A percentile compares a stretch with the other conserved stretches of the same genome.
These are phyloP conservation scores for Besnoitia besnoiti DNA, from an alignment of 169 alveolate genomes.

Conservation along the genomic window DNA sequence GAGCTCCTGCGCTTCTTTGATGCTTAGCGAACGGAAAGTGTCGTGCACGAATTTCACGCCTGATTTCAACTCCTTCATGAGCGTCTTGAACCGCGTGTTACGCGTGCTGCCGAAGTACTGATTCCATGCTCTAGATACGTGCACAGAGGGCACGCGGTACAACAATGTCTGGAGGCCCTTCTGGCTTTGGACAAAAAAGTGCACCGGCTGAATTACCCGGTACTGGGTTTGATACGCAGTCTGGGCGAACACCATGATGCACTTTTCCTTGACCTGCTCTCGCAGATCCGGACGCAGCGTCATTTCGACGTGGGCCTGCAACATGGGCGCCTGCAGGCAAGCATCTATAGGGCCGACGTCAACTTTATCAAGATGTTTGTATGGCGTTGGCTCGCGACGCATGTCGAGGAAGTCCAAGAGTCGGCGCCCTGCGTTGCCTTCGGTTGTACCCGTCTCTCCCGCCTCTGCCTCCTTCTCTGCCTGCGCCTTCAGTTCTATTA, in stretches of 20 bases:
- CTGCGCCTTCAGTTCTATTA: not conserved
- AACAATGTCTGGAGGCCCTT: not conserved
- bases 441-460: not conserved
- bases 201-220: not conserved
- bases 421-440: not conserved
- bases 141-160: conserved; percentile 29
- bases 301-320: conserved; percentile 13
- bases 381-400: not conserved
- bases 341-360: conserved; percentile 50
- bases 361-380: not conserved
- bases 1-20: not conserved
- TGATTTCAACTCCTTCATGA: not conserved
- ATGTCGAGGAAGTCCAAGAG: not conserved
- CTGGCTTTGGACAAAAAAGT: not conserved
- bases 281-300: conserved; percentile 4
- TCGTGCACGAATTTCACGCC: conserved; percentile 4
- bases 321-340: conserved; percentile 46
- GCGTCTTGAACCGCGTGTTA: not conserved
- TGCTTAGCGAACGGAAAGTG: not conserved
- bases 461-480: conserved; percentile 19
- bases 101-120: not conserved
- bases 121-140: conserved; percentile 3
- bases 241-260: conserved; percentile 36
- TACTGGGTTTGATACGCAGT: conserved; percentile 11
- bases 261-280: not conserved